Evolutionary conservation across 345 rosid genomes (phyloP).

Genomic region (Abelmoschus esculentus): DNA sequence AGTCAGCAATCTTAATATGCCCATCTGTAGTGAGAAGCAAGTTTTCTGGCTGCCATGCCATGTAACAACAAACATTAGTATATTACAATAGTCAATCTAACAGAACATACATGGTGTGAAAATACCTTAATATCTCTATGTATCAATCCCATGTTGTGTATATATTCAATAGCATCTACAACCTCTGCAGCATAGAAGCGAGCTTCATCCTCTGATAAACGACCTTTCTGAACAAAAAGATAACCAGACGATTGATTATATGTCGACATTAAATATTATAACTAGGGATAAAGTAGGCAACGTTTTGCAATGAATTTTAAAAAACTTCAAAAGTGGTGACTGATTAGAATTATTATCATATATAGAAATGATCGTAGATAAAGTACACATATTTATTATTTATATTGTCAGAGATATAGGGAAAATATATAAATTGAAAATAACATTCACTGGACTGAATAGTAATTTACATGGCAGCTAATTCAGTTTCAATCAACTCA

Average conservation of each 20-base stretch:
- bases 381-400: background rate
- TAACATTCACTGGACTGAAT: background rate
- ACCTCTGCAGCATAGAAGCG: constrained; percentile 88
- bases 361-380: background rate
- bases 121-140: constrained; percentile 96
- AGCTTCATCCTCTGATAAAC: constrained; percentile 79
- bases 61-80: constrained; percentile 20
- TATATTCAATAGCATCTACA: constrained; percentile 93
- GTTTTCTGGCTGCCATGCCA: constrained; percentile 86
- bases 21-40: constrained; percentile 76
- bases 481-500: background rate
- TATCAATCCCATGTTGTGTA: constrained; percentile 81
- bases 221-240: constrained; percentile 55
- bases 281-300: background rate
- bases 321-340: background rate
- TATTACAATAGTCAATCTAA: constrained; percentile 8
- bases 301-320: background rate
- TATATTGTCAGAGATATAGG: background rate
- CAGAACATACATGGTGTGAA: constrained; percentile 4
- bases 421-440: background rate
- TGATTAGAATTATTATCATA: background rate
- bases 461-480: background rate
- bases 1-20: constrained; percentile 96
- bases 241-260: background rate
- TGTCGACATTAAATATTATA: no score